Base-by-base conservation (phyloP, 371 early-diverging fungal species). In the Capniomyces stellatus region DNA sequence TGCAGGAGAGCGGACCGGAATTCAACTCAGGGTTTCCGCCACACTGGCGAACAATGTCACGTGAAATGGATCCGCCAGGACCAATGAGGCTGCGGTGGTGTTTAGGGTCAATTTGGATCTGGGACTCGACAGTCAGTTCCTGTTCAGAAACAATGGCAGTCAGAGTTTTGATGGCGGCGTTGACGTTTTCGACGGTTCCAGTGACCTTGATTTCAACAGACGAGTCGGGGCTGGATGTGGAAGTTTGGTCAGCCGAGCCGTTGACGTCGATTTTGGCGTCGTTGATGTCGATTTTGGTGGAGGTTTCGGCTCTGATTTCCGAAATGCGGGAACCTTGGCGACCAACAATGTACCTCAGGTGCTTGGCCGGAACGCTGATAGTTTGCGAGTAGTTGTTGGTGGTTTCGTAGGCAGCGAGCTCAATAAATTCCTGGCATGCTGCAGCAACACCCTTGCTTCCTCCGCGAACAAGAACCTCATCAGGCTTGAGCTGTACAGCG, bases 51-150 rank as follows among this genome's bases (percentile, higher is more conserved):
- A 87, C 74, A 27, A 86, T 66, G 43, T 75, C 74, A 35, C 79
- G 77, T 46, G 87, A 76, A 43, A 73, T 67, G n/a, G 71, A 57
- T 30, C 89, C 89, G 42, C 73, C 75, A 12, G 82, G 67, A 1
- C 90, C 90, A 52, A 88, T 90, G 59, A 90, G 66, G 57, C 70
- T 67, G 51, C 78, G 76, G 70, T 90, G 90, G 56, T 84, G 64
- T 52, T 69, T 71, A 46, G 60, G 61, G 22, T 79, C 76, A 41
- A 90, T 75, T 1, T 50, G 27, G 6, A 89, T 54, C 12, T 58
- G 57, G n/a, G 64, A 63, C 31, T 70, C 75, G 6, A 62, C 64
- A 54, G 70, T 73, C 0, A 69, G 51, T 58, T 72, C 69, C 50
- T 73, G 76, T 46, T 75, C 78, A 27, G 59, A 57, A 1, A 76